Evolutionary conservation across 1,284 basidiomycete species (phyloP), one percentile per base, ranked within the genome.

Genomic region (Neotropicomus parvogracilis): DNA sequence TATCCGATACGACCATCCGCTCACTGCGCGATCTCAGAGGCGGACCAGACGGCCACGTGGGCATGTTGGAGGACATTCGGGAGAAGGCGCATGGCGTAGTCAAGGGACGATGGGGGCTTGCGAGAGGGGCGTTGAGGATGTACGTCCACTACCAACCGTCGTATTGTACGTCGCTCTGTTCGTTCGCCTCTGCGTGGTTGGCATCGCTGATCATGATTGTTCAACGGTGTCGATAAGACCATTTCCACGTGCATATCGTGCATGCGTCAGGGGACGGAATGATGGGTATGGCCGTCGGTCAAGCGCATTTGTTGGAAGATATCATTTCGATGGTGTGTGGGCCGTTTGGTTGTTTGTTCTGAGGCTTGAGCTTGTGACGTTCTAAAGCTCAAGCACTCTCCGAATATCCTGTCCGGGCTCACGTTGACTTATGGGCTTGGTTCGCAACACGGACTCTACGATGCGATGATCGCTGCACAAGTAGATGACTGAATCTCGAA

Each of bases 71-170:
- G 31, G 74, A 73, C 11, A 92, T 99, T 48, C 75, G 77, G 17
- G 57, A 61, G 0, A 76, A 82, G 53, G 81, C 82, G 3, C 67
- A 70, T 34, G 65, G 64, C 3, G 65, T 85, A 4, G 84, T 80
- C 0, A 59, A 71, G 40, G 77, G 80, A 37, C 77, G 74, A 54
- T 95, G 83, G 78, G 79, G 78, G 0, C 67, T 93, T 3, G 66
- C 66, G 0, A 54, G 63, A 3, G 81, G 81, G 2, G 75, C 81
- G 19, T 60, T 97, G 51, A 72, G 93, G 50, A 78, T 95, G 72
- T 95, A 86, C 60, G 71, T 98, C 21, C 95, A 99, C 65, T 98
- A 99, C 64, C 95, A 97, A 64, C 95, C 95, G 0, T 91, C 85
- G 33, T 98, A 97, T 64, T 98, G 95, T 95, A 54, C 62, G 90